phyloP scores from a whole-genome alignment of 164 flowering plant genomes.

The Piper betle region DNA sequence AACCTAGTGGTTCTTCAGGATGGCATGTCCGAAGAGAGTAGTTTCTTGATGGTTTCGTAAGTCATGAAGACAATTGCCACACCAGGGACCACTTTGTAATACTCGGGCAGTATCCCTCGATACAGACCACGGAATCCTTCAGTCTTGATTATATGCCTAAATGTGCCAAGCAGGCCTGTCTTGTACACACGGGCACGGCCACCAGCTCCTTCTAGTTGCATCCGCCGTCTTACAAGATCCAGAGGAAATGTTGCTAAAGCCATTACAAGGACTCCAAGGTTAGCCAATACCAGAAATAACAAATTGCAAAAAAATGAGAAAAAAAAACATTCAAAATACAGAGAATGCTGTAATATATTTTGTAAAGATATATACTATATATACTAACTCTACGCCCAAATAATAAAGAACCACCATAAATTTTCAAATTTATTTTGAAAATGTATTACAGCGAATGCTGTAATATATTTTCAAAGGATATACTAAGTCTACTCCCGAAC shows the following conservation, averaged over 20 bases:
- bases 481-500: too few relatives aligned
- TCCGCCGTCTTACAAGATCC: conserved; percentile 78
- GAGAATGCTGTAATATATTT: too few relatives aligned
- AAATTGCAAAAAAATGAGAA: not conserved
- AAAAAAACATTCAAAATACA: too few relatives aligned
- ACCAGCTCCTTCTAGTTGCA: conserved; percentile 84
- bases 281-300: not conserved
- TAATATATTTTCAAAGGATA: too few relatives aligned
- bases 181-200: conserved; percentile 63
- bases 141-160: conserved; percentile 37
- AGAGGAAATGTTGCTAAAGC: conserved; percentile 67
- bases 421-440: too few relatives aligned
- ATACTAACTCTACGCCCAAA: too few relatives aligned
- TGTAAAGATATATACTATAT: too few relatives aligned
- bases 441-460: too few relatives aligned
- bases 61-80: conserved; percentile 82
- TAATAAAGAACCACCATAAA: too few relatives aligned
- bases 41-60: conserved; percentile 55
- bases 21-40: conserved; percentile 14
- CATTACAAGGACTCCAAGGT: not conserved
- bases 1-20: not conserved
- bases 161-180: conserved; percentile 52
- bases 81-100: conserved; percentile 79
- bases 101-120: conserved; percentile 77
- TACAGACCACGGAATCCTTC: conserved; percentile 71